These are phyloP conservation scores for Camptophora hylomeconis DNA, from an alignment of 2,329 filamentous ascomycete genomes.

Conservation along the genomic window DNA sequence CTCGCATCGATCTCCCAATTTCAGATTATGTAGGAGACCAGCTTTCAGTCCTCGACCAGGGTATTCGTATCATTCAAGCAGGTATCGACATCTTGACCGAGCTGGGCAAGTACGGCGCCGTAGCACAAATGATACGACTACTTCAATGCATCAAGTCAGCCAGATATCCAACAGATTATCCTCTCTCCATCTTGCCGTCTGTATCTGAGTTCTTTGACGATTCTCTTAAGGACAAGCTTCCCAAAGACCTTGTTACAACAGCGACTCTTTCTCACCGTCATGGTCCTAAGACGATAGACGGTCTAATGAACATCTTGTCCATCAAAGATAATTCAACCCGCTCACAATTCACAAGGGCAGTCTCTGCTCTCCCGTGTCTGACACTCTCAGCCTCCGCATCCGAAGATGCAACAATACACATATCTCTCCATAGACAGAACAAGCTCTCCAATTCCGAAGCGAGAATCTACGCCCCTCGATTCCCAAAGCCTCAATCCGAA, in stretches of 20 bases:
- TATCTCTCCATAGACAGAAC: conserved; percentile 13
- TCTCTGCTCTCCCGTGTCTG: conserved; percentile 22
- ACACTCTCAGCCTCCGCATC: conserved; percentile 12
- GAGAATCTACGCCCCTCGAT: conserved; percentile 73
- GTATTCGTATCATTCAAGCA: conserved; percentile 92
- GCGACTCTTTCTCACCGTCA: conserved; percentile 13
- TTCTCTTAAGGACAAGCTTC: conserved; percentile 13
- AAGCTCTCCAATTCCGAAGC: conserved; percentile 43
- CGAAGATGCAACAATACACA: conserved; percentile 11
- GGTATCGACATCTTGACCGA: conserved; percentile 89
- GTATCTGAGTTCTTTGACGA: conserved; percentile 32
- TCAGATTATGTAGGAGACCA: conserved; percentile 96
- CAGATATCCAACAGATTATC: conserved; percentile 74
- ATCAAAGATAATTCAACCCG: conserved; percentile 11
- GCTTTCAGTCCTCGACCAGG: conserved; percentile 76
- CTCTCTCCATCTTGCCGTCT: conserved; percentile 67
- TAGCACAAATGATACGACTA: conserved; percentile 67
- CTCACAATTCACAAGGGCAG: conserved; percentile 37
- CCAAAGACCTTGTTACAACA: conserved; percentile 14
- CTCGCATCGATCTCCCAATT: conserved; percentile 81
- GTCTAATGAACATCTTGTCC: conserved; percentile 17
- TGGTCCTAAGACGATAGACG: conserved; percentile 14
- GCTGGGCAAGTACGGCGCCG: conserved; percentile 61
- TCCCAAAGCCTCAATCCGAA: conserved; percentile 89
- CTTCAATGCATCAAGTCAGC: conserved; percentile 88